Evolutionary conservation across 2,329 filamentous ascomycete genomes (phyloP), one percentile per base, ranked within the genome.

Genomic region (Aureobasidium sp.): DNA sequence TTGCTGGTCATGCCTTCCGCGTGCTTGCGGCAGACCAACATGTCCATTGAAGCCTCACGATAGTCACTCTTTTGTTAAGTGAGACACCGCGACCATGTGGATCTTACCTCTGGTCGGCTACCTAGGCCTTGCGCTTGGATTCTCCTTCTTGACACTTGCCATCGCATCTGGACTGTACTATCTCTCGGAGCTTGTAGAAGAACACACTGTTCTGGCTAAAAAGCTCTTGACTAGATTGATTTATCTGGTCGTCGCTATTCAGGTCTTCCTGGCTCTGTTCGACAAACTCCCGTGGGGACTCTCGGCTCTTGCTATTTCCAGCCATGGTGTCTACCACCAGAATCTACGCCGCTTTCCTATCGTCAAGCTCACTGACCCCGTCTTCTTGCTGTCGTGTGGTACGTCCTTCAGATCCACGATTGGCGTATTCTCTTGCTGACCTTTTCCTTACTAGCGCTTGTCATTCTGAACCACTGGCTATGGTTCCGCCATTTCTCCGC

Each of bases 101-200:
- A 91, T 99, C 79, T 79, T 99, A 71, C 92, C 93, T 69, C 79
- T 97, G 47, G 80, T 99, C 27, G 94, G 94, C 70, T 97, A 96
- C 72, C 75, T 91, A 37, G 94, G 94, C 71, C 85, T 95, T 67
- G 77, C 91, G 65, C 79, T 96, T 64, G 93, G 93, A 73, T 99
- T 99, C 79, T 85, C 85, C 70, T 97, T 99, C 77, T 80, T 99
- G 67, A 97, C 94, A 25, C 82, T 99, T 64, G 91, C 93, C 61
- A 97, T 99, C 72, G 94, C 94, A 42, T 97, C 91, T n/a, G 94
- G 94, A 41, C 85, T 99, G 30, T 99, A 99, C 79, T 99, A 99
- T 75, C 87, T 99, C 59, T 97, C 93, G 29, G 94, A 99, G 75
- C 86, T 97, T 14, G 94, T 99, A 64, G 94, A 99, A 77, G 94